Evolutionary conservation across 2,329 filamentous ascomycete genomes (phyloP).

Genomic region (Chaetomium sp.): DNA sequence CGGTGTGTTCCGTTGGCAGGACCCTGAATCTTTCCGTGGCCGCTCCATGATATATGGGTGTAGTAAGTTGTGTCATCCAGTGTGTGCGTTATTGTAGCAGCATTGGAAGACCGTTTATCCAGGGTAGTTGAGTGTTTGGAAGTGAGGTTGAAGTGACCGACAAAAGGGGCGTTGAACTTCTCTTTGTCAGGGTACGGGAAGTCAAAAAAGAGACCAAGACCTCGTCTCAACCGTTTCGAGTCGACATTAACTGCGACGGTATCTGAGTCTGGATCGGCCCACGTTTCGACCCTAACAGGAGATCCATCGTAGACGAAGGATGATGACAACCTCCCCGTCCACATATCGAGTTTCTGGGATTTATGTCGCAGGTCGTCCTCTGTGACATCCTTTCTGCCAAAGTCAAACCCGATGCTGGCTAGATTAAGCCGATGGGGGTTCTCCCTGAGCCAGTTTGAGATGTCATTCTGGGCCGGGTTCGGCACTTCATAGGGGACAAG

Average conservation of each 20-base stretch:
- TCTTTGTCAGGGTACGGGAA: slow-evolving; percentile 53
- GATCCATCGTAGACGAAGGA: slow-evolving; percentile 47
- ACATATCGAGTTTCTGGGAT: slow-evolving; percentile 51
- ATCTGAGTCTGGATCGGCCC: slow-evolving; percentile 50
- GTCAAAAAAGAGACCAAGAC: slow-evolving; percentile 54
- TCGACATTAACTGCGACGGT: slow-evolving; percentile 48
- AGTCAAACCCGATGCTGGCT: slow-evolving; percentile 51
- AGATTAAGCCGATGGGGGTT: slow-evolving; percentile 57
- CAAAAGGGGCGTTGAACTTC: slow-evolving; percentile 58
- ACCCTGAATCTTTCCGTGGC: slow-evolving; percentile 39
- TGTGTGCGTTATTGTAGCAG: slow-evolving; percentile 47
- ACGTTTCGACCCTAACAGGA: slow-evolving; percentile 47
- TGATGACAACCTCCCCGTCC: slow-evolving; percentile 49
- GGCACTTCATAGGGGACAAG: slow-evolving; percentile 48
- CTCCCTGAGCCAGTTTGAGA: slow-evolving; percentile 48
- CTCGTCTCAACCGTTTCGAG: slow-evolving; percentile 45
- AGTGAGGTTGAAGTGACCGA: slow-evolving; percentile 54
- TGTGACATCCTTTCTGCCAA: slow-evolving; percentile 43
- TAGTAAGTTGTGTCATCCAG: slow-evolving; percentile 49
- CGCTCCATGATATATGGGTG: slow-evolving; percentile 45
- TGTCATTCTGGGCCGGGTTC: slow-evolving; percentile 46
- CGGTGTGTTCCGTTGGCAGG: slow-evolving; percentile 45
- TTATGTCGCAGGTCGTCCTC: slow-evolving; percentile 46
- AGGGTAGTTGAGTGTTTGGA: slow-evolving; percentile 48
- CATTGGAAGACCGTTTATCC: slow-evolving; percentile 31